These are phyloP conservation scores for Tetracladium marchalianum DNA, from an alignment of 495 filamentous ascomycete genomes.

Conservation along the genomic window DNA sequence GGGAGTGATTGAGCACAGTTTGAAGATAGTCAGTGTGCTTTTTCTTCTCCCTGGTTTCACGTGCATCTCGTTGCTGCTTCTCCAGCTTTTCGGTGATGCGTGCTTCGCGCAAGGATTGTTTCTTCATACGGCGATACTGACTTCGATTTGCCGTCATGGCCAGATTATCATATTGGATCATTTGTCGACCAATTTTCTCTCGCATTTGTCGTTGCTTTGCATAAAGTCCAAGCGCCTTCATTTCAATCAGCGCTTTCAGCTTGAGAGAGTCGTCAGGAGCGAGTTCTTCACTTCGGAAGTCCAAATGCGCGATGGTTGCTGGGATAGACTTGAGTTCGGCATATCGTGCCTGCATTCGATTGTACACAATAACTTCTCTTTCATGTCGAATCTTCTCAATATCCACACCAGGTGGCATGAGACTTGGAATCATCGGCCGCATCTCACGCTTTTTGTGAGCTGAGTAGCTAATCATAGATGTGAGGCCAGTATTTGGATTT, in stretches of 20 bases:
- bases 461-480: constrained; percentile 61
- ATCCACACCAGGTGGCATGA: constrained; percentile 82
- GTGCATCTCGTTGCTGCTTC: constrained; percentile 94
- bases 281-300: constrained; percentile 56
- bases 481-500: constrained; percentile 50
- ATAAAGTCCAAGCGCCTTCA: constrained; percentile 74
- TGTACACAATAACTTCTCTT: constrained; percentile 78
- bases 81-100: constrained; percentile 96
- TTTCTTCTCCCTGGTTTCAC: constrained; percentile 89
- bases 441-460: constrained; percentile 64
- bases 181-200: constrained; percentile 74
- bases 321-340: constrained; percentile 70
- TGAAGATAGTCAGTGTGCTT: constrained; percentile 86
- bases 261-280: constrained; percentile 75
- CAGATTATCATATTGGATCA: constrained; percentile 88
- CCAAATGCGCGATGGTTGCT: constrained; percentile 76
- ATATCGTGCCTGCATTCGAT: constrained; percentile 75
- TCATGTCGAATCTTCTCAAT: constrained; percentile 74
- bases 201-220: constrained; percentile 78
- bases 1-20: constrained; percentile 56
- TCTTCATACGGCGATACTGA: constrained; percentile 88
- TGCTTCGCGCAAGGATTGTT: constrained; percentile 89
- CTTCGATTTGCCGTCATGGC: constrained; percentile 90
- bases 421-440: constrained; percentile 68
- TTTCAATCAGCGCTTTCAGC: constrained; percentile 83